These are phyloP conservation scores for Conticribra guillardii DNA, from an alignment of 108 stramenopile genomes.

Conservation along the genomic window DNA sequence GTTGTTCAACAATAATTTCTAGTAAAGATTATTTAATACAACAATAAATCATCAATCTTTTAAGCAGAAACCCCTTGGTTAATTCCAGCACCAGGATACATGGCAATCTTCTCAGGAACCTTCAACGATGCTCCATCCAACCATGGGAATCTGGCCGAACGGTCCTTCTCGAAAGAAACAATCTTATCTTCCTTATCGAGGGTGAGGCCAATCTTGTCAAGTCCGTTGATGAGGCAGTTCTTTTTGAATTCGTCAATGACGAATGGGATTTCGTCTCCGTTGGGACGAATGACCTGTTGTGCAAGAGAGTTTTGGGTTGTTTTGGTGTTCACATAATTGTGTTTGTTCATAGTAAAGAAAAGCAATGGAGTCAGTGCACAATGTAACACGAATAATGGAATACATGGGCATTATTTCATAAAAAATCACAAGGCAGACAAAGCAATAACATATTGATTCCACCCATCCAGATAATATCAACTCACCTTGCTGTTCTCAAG, in stretches of 20 bases:
- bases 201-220: slow-evolving; percentile 95
- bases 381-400: too few relatives aligned
- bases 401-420: too few relatives aligned
- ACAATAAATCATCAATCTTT: too few relatives aligned
- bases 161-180: slow-evolving; percentile 70
- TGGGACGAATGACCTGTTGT: slow-evolving; percentile 61
- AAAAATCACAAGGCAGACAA: too few relatives aligned
- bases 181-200: slow-evolving; percentile 89
- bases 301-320: neutral
- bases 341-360: too few relatives aligned
- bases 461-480: too few relatives aligned
- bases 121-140: slow-evolving; percentile 90
- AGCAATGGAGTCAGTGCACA: too few relatives aligned
- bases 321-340: too few relatives aligned
- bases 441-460: too few relatives aligned
- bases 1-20: too few relatives aligned
- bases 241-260: slow-evolving; percentile 92
- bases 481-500: slow-evolving; percentile 85
- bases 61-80: too few relatives aligned
- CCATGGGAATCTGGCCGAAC: slow-evolving; percentile 86
- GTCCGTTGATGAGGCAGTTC: slow-evolving; percentile 87
- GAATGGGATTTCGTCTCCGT: slow-evolving; percentile 81
- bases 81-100: slow-evolving; percentile 85
- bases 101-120: slow-evolving; percentile 82
- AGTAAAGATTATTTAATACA: too few relatives aligned